Base-by-base conservation (phyloP, 257 asterid species). In the Rauvolfia tetraphylla region DNA sequence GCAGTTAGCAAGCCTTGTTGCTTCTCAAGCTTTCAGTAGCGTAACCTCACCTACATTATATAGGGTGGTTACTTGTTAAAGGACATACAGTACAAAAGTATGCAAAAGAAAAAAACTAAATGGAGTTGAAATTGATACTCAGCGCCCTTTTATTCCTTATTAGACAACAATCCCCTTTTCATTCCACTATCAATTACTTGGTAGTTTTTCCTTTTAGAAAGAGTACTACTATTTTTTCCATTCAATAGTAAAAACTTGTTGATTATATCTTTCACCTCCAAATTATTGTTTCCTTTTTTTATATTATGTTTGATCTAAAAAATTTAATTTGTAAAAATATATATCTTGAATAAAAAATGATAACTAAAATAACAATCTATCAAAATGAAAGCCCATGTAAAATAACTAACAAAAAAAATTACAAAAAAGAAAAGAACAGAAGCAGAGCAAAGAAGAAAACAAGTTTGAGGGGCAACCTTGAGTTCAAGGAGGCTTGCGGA, bases 1-100 rank as follows among this genome's bases (percentile, higher is more conserved):
- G 83, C 95, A 81, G 89, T 86, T 66, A 94, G 89, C 82, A 89
- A 66, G 42, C 97, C 98, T 81, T 85, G 87, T 76, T 92, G 95
- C 87, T 88, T 92, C 85, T 94, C 97, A 67, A n/a, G n/a, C n/a
- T n/a, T n/a, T n/a, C 96, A 88, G n/a, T n/a, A 59, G 91, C 86
- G 87, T 92, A 92, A 78, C 98, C 97, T 63, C 97, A 89, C 92
- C 97, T 90, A 93, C 83, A 85, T 56, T 77, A 71, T 74, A 83
- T 78, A 75, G 83, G 78, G 71, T 84, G 83, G 81, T 81, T 82
- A 84, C 18, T 74, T 74, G 68, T 81, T 82, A 85, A 85, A 84
- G 83, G 85, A 79, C 65, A 58, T 71, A 6, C 33, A 31, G 12
- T 62, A n/a, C 41, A 31, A 15, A 15, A 62, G 41, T 2, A 33